phyloP scores from a whole-genome alignment of 345 rosid genomes.

The Lepidium didymum region DNA sequence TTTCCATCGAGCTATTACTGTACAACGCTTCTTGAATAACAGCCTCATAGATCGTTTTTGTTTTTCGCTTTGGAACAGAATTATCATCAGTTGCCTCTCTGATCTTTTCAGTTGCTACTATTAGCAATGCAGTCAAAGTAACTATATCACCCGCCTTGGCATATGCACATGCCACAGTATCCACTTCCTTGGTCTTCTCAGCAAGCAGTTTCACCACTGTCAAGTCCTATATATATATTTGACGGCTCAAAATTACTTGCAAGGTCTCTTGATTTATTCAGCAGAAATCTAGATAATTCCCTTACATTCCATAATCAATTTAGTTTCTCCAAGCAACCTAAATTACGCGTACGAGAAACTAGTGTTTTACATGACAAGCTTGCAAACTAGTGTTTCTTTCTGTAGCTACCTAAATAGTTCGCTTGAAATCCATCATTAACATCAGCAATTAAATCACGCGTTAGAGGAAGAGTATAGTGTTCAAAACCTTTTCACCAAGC shows the following conservation, averaged over 20 bases:
- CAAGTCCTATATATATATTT: slow-evolving; percentile 36
- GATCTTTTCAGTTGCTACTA: slow-evolving; percentile 48
- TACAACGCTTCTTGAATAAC: slow-evolving; percentile 49
- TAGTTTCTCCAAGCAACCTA: slow-evolving; percentile 11
- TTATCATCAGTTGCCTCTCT: slow-evolving; percentile 34
- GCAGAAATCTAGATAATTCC: not conserved
- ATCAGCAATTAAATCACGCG: slow-evolving; percentile 8
- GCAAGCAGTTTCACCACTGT: slow-evolving; percentile 44
- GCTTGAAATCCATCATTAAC: too few relatives aligned
- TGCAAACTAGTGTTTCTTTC: not conserved
- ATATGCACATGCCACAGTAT: slow-evolving; percentile 41
- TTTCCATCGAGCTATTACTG: slow-evolving; percentile 26
- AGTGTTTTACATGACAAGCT: not conserved
- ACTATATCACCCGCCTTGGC: slow-evolving; percentile 52
- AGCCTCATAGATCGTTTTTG: slow-evolving; percentile 50
- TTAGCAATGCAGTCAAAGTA: slow-evolving; percentile 44
- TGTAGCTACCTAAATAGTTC: not conserved
- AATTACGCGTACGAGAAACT: not conserved
- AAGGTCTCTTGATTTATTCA: not conserved
- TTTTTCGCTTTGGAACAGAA: slow-evolving; percentile 36
- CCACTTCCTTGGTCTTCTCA: slow-evolving; percentile 52
- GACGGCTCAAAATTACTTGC: not conserved
- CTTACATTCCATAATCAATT: not conserved
- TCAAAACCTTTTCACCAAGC: slow-evolving; percentile 58
- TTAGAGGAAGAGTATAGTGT: not conserved